These are phyloP conservation scores for Arachis stenosperma DNA, from an alignment of 306 rosid genomes.

Conservation along the genomic window DNA sequence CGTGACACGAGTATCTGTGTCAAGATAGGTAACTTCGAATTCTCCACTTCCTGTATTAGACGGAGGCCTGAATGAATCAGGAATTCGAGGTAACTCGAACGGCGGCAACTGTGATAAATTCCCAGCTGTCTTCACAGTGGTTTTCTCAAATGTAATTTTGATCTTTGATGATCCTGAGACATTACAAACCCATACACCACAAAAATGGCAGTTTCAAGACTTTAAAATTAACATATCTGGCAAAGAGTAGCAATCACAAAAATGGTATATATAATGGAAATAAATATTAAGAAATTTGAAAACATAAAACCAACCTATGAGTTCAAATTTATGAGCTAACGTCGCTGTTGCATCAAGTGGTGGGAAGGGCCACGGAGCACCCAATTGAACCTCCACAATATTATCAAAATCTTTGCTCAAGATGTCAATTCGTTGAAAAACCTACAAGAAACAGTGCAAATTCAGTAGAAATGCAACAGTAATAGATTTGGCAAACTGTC, in stretches of 20 bases:
- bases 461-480: background rate
- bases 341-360: constrained; percentile 80
- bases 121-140: constrained; percentile 81
- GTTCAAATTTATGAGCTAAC: constrained; percentile 94
- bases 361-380: constrained; percentile 91
- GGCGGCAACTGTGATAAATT: constrained; percentile 87
- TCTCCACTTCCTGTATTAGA: constrained; percentile 78
- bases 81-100: constrained; percentile 76
- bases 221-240: constrained; percentile 2
- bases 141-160: constrained; percentile 77
- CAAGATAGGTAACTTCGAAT: constrained; percentile 87
- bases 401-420: constrained; percentile 88
- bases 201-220: constrained; percentile 17
- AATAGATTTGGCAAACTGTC: background rate
- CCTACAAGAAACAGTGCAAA: constrained; percentile 49
- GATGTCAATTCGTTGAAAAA: constrained; percentile 87
- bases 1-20: constrained; percentile 68
- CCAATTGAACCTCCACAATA: constrained; percentile 82
- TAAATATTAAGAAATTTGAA: background rate
- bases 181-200: constrained; percentile 11
- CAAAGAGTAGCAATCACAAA: constrained; percentile 18
- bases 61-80: constrained; percentile 76
- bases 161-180: constrained; percentile 69
- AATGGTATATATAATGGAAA: background rate
- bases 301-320: constrained; percentile 61